Evolutionary conservation across 345 rosid species (phyloP).

Genomic region (Anastatica hierochuntica): DNA sequence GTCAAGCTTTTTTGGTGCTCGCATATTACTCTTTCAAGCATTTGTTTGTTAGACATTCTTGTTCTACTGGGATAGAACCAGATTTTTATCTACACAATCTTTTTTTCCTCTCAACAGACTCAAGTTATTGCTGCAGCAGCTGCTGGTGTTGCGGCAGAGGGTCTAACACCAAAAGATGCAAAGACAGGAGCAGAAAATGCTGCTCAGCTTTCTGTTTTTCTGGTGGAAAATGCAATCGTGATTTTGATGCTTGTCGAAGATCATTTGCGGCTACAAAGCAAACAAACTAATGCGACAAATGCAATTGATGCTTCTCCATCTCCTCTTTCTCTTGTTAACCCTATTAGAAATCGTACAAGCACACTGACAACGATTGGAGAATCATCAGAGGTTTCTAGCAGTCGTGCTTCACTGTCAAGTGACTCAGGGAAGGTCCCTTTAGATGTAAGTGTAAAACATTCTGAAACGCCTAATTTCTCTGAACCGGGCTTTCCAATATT

Average conservation of each 20-base stretch:
- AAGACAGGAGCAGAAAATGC: constrained; percentile 88
- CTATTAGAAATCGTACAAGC: constrained; percentile 41
- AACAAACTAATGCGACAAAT: constrained; percentile 49
- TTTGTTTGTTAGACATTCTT: constrained; percentile 9
- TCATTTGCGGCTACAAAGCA: constrained; percentile 95
- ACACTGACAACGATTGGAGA: constrained; percentile 35
- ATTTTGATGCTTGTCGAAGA: constrained; percentile 99
- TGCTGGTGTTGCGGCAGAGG: constrained; percentile 99
- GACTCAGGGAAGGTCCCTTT: constrained; percentile 66
- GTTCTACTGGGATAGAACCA: constrained; percentile 2
- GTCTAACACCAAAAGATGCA: constrained; percentile 77
- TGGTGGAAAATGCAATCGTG: constrained; percentile 98
- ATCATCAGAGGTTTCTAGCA: constrained; percentile 49
- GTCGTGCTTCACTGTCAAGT: constrained; percentile 45
- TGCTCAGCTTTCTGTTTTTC: constrained; percentile 95
- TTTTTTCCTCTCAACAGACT: constrained; percentile 57
- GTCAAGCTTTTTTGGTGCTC: constrained; percentile 6
- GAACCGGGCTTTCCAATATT: not conserved
- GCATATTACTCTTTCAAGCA: constrained; percentile 17
- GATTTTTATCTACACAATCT: constrained; percentile 17
- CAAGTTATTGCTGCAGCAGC: constrained; percentile 99
- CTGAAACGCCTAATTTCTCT: constrained; percentile 9
- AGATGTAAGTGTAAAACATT: constrained; percentile 57
- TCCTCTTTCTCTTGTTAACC: constrained; percentile 62
- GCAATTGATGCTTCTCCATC: constrained; percentile 52